Evolutionary conservation across 2,329 filamentous ascomycete species (phyloP), one percentile per base, ranked within the genome.

Genomic region (Fusarium sublunatum): DNA sequence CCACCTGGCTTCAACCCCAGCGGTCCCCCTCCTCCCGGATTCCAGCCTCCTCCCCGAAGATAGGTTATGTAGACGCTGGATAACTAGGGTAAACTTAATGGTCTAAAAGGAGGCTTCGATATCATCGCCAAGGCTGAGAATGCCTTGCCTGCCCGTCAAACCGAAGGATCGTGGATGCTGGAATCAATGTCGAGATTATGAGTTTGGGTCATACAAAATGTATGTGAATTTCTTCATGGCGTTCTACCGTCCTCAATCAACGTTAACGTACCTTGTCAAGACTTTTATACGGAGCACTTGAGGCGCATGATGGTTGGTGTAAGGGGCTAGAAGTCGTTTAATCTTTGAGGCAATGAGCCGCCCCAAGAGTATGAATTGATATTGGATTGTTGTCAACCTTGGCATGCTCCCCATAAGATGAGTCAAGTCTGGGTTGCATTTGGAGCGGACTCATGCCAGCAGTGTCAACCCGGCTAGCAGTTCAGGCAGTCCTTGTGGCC

Each of bases 21-120:
- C 59, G 78, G 80, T 67, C 86, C 86, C 59, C 78, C 78, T 31
- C 85, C 88, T 45, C 89, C 90, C 58, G 91, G 91, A 63, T 94
- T 94, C 79, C 90, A 92, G 78, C 88, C 87, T 60, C 88, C 90
- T 56, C 87, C 88, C 50, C 82, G 86, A 76, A 79, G 84, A 81
- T 87, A 81, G 67, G 59, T 66, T 69, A 68, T 68, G 59, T 65
- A 71, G 67, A 61, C 47, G 56, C 61, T 70, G 61, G 65, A 62
- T 58, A 66, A 29, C 22, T 52, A 36, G 64, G 62, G 63, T 57
- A 57, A 61, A 66, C 52, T 61, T 54, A 57, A 67, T 67, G 55
- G 61, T 69, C 61, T 60, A 51, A 56, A 58, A 70, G 52, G 36
- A 65, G 61, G 52, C 57, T 64, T 61, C 68, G 66, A 71, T 67